Evolutionary conservation across 768 basidiomycete genomes (phyloP), one percentile per base, ranked within the genome.

Genomic region (Tubosaeta sp.): DNA sequence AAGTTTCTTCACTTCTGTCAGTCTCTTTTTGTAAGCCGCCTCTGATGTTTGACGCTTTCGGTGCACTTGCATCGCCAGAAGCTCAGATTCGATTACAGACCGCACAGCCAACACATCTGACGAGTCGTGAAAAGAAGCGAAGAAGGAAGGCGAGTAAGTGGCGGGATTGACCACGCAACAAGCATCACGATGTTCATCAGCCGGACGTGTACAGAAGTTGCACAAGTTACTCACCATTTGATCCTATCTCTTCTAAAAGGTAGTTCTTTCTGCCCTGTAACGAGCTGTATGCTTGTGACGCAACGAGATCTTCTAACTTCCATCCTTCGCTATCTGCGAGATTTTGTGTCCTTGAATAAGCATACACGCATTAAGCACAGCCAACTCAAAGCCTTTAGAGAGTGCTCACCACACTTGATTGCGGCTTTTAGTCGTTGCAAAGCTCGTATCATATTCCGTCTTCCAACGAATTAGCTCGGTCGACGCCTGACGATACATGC

Each of bases 301-400:
- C 65, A 30, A 76, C 29, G 21, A 86, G 62, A 53, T 81, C 74
- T 22, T 53, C 56, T 13, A 65, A 57, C 1, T 68, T 51, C 72
- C 78, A 83, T 6, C 79, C 80, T 53, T 75, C 59, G 4, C 41
- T n/a, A 0, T 40, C 12, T 0, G 78, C 77, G 24, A 74, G 55
- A 0, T 0, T 0, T 43, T 57, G 63, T 18, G 69, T 70, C 45
- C 82, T 82, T 43, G 11, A 32, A 29, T 24, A 19, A 4, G 22
- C n/a, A 19, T 31, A 14, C 31, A 13, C 18, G 29, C 32, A 44
- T 46, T 30, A 40, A 12, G 11, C 24, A 42, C 22, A 12, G 8
- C 8, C 32, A 30, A 27, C 13, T 38, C 19, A 47, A 40, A 35
- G n/a, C 6, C 19, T 18, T 11, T 35, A 10, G 3, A 16, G 7